Evolutionary conservation across 2,329 filamentous ascomycete genomes (phyloP), one percentile per base, ranked within the genome.

Genomic region (Rhinocladiella mackenziei): DNA sequence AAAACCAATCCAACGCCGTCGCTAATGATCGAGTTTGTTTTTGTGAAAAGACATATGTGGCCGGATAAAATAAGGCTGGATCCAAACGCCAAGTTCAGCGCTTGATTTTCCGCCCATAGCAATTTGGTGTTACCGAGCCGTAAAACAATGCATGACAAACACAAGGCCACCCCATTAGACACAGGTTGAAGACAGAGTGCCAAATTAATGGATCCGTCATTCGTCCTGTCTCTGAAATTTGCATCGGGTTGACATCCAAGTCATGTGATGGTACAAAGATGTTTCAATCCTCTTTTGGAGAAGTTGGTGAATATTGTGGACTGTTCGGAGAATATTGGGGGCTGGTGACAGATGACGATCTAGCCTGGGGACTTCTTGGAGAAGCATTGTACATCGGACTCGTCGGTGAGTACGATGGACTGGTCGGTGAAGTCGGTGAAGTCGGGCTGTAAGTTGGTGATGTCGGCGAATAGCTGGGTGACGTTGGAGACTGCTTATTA

Each of bases 381-480:
- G 54, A 56, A 36, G 54, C 52, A 43, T 52, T 77, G 58, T 77
- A 79, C 61, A 73, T 71, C 14, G 71, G 71, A 40, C 70, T 73
- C 1, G 71, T 74, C 6, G 71, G 71, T 4, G 70, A 72, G 15
- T 66, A 58, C 42, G 68, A 67, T 49, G 72, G 72, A 53, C 71
- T 74, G 9, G 74, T 77, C 13, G 76, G 76, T 39, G 74, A 77
- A 57, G 69, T 74, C 19, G 78, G 77, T 17, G 76, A 79, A 3
- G 77, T 78, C 9, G 77, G 76, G 44, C 73, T 77, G 63, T 80
- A 81, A 48, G 72, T 76, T 6, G 78, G 78, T 29, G 77, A 80
- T 0, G 77, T 78, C 14, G 77, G 76, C 4, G 74, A 78, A 38
- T 68, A 70, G 18, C 71, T 73, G 25, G 77, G 77, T 11, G 76